Evolutionary conservation across 768 basidiomycete genomes (phyloP).

Genomic region (Phlebiopsis flavidoalba): DNA sequence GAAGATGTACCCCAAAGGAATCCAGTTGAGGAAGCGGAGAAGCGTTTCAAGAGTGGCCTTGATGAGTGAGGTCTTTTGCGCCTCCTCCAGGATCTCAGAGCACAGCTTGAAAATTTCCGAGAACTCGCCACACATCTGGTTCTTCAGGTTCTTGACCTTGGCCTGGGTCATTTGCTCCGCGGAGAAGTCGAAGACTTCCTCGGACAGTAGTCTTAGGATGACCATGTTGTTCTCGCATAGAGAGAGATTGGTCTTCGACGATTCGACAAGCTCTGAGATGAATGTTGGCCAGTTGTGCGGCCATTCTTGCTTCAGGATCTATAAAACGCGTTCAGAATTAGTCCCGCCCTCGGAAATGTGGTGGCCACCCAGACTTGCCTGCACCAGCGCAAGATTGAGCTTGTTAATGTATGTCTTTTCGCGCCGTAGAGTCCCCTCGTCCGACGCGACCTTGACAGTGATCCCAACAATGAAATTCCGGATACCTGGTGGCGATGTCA

Average conservation of each 20-base stretch:
- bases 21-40: slow-evolving; percentile 97
- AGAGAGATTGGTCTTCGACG: slow-evolving; percentile 92
- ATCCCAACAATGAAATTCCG: slow-evolving; percentile 94
- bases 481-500: slow-evolving; percentile 53
- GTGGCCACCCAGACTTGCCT: slow-evolving; percentile 45
- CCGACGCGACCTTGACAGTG: slow-evolving; percentile 89
- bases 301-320: slow-evolving; percentile 99
- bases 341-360: not conserved
- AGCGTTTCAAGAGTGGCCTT: slow-evolving; percentile 93
- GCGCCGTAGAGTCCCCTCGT: slow-evolving; percentile 81
- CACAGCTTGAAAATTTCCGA: slow-evolving; percentile 98
- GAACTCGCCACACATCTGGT: slow-evolving; percentile 96
- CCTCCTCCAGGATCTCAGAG: slow-evolving; percentile 93
- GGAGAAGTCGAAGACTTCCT: slow-evolving; percentile 98
- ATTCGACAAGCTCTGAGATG: slow-evolving; percentile 94
- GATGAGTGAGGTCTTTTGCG: slow-evolving; percentile 93
- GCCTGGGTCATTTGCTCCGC: slow-evolving; percentile 98
- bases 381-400: slow-evolving; percentile 92
- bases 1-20: slow-evolving; percentile 97
- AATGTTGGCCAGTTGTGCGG: slow-evolving; percentile 98
- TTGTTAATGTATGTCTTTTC: slow-evolving; percentile 96
- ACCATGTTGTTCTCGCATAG: slow-evolving; percentile 99
- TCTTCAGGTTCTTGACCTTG: slow-evolving; percentile 96
- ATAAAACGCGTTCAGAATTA: not conserved
- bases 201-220: slow-evolving; percentile 93